These are phyloP conservation scores for Lantana camara DNA, from an alignment of 257 asterid genomes.

Conservation along the genomic window DNA sequence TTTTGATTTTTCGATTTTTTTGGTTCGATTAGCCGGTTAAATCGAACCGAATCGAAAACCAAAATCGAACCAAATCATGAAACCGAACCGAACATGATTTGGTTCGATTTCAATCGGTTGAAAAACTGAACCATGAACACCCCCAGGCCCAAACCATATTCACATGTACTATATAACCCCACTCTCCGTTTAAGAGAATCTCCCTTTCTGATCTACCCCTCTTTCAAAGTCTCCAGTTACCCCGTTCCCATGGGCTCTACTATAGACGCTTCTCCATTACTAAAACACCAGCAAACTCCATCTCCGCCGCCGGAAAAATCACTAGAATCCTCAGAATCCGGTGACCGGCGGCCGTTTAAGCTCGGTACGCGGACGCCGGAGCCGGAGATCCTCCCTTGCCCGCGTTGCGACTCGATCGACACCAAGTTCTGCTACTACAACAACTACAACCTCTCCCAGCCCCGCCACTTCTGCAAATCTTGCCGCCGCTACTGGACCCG, in stretches of 20 bases:
- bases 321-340: slow-evolving; percentile 35
- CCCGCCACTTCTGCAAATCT: slow-evolving; percentile 58
- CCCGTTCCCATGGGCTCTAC: slow-evolving; percentile 14
- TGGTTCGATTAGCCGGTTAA: too few relatives aligned
- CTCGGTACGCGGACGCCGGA: slow-evolving; percentile 35
- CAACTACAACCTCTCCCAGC: slow-evolving; percentile 65
- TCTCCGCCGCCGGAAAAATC: neutral
- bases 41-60: too few relatives aligned
- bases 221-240: slow-evolving; percentile 12
- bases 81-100: too few relatives aligned
- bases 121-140: neutral
- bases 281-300: slow-evolving; percentile 14
- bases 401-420: slow-evolving; percentile 56
- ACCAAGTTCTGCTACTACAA: slow-evolving; percentile 63
- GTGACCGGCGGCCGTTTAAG: slow-evolving; percentile 34
- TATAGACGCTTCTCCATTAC: slow-evolving; percentile 4
- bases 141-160: neutral
- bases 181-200: neutral
- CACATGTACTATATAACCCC: slow-evolving; percentile 1
- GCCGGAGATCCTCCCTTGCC: slow-evolving; percentile 52
- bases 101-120: too few relatives aligned
- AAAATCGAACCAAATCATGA: too few relatives aligned
- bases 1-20: too few relatives aligned
- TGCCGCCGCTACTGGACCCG: slow-evolving; percentile 68
- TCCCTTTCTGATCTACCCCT: neutral